Conservation (phyloP, 1,139 yeast genomes). For the Petasospora fabianii region DNA sequence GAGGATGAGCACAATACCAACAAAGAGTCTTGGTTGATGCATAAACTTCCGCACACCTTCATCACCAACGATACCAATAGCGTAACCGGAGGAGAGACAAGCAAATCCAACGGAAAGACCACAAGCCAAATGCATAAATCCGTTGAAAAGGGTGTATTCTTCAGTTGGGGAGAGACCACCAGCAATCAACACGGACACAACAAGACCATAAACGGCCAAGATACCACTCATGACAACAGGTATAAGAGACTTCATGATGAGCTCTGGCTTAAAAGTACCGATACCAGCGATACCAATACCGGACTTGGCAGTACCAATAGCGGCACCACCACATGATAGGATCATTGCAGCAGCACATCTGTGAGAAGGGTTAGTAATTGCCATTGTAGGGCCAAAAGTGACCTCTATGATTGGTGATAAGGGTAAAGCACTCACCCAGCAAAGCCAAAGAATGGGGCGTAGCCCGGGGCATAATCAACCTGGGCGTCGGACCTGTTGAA, state of each 20-base stretch:
- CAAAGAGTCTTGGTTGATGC: constrained; percentile 97
- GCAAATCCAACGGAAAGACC: constrained; percentile 95
- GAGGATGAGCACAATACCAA: constrained; percentile 93
- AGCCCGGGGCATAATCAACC: constrained; percentile 68
- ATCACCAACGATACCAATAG: constrained; percentile 98
- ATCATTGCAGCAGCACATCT: constrained; percentile 88
- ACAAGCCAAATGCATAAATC: constrained; percentile 95
- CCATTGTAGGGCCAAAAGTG: too few species aligned
- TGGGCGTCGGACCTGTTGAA: constrained; percentile 24
- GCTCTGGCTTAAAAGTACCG: constrained; percentile 80
- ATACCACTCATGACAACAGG: constrained; percentile 99
- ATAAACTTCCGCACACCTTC: constrained; percentile 95
- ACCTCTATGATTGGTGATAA: constrained; percentile 1
- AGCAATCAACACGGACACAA: constrained; percentile 92
- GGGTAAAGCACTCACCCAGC: constrained; percentile 52
- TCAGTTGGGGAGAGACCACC: constrained; percentile 80
- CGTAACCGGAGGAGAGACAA: constrained; percentile 95
- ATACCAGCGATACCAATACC: constrained; percentile 96
- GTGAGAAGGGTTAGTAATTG: constrained; percentile 2
- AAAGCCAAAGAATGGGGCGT: constrained; percentile 94
- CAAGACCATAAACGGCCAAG: constrained; percentile 91
- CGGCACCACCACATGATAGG: constrained; percentile 91
- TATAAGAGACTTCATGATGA: constrained; percentile 78
- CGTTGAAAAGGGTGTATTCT: constrained; percentile 83
- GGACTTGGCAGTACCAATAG: constrained; percentile 96